These are phyloP conservation scores for Grosmannia serpens DNA, from an alignment of 2,329 filamentous ascomycete species.

Conservation along the genomic window DNA sequence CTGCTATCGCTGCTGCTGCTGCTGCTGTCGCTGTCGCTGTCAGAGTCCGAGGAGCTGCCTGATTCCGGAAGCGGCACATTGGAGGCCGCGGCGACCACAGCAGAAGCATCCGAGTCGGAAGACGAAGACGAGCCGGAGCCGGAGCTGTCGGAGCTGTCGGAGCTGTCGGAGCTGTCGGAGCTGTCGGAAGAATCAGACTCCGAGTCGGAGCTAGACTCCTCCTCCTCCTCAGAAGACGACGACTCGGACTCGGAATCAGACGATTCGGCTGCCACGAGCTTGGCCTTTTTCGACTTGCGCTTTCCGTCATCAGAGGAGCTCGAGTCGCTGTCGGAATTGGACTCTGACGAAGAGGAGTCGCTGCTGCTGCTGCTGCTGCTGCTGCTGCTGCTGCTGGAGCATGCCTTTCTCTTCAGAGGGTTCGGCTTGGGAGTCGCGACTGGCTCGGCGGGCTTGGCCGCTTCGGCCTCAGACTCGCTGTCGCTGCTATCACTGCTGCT, in stretches of 20 bases:
- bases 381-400: slow-evolving; percentile 21
- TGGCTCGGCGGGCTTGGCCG: not conserved
- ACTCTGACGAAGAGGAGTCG: not conserved
- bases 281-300: slow-evolving; percentile 14
- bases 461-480: slow-evolving; percentile 14
- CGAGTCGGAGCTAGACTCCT: slow-evolving; percentile 1
- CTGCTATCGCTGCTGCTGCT: slow-evolving; percentile 5
- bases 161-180: not conserved
- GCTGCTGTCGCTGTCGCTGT: slow-evolving; percentile 15
- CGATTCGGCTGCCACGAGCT: slow-evolving; percentile 8
- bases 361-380: slow-evolving; percentile 19
- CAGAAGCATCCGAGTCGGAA: slow-evolving; percentile 16
- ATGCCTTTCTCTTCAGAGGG: slow-evolving; percentile 44
- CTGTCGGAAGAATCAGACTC: too few species aligned
- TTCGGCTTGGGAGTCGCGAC: slow-evolving; percentile 17
- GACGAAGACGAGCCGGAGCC: slow-evolving; percentile 9
- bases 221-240: slow-evolving; percentile 8
- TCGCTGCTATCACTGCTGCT: slow-evolving; percentile 11
- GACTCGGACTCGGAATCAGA: slow-evolving; percentile 9
- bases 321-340: not conserved
- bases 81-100: slow-evolving; percentile 13
- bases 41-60: slow-evolving; percentile 13
- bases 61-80: slow-evolving; percentile 22
- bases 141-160: not conserved
- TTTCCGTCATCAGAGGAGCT: slow-evolving; percentile 8